Evolutionary conservation across 2,329 filamentous ascomycete genomes (phyloP), one percentile per base, ranked within the genome.

Genomic region (Penicillium sp.): DNA sequence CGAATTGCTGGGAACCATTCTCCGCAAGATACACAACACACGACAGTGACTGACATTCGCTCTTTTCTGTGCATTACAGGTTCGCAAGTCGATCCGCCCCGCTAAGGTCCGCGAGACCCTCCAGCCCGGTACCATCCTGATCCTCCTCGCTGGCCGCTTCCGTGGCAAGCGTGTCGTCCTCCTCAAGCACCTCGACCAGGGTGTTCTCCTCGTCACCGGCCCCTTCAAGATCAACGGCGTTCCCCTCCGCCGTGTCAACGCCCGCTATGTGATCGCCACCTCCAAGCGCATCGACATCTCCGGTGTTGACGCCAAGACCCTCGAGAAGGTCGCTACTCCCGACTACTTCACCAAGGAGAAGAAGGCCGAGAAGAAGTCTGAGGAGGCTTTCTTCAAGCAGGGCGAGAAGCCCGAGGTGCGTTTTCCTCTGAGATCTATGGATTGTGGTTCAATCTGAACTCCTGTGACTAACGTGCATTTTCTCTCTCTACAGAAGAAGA

Each of bases 141-240:
- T 99, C 83, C 92, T 99, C 80, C 92, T 99, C 79, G 95, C 95
- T 81, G 95, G 95, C 77, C 95, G 95, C 78, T 99, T 98, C 92
- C 94, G 95, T 77, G 95, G 95, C 87, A 99, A 99, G 92, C 95
- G 95, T 80, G 95, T 99, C 77, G 87, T 99, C 77, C 92, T 98
- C 83, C 90, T 99, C 81, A 98, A 98, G 89, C 87, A 89, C 82
- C 93, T 99, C 78, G 86, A 91, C 78, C 92, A 97, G 85, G 95
- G 95, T 84, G 92, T 97, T 70, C 92, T 99, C 81, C 92, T 99
- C 80, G 92, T 99, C 76, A 99, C 95, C 79, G 95, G 95, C 76
- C 95, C 95, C 79, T 99, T 98, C 91, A 99, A 98, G 90, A 90
- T 99, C 85, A 99, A 99, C 86, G 95, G 95, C 82, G 95, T 99